Conservation (phyloP, 495 filamentous ascomycete genomes). For the Neurospora sp. region DNA sequence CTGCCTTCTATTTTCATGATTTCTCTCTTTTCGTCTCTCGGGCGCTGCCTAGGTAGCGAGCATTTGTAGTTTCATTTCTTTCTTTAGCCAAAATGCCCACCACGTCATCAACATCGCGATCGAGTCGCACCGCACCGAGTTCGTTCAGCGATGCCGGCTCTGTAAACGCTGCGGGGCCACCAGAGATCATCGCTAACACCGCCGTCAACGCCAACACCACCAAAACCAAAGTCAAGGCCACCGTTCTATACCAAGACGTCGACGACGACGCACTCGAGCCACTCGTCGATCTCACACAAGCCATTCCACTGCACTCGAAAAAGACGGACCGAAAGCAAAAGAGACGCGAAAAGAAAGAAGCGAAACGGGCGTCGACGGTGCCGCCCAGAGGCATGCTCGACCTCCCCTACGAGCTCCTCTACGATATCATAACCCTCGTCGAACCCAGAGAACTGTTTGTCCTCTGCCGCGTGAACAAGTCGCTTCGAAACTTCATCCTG, state of each 20-base stretch:
- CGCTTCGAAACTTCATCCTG: slow-evolving; percentile 29
- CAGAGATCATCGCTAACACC: background rate
- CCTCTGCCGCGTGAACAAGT: slow-evolving; percentile 24
- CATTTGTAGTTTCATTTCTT: background rate
- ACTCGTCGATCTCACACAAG: slow-evolving; percentile 12
- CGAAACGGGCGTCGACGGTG: slow-evolving; percentile 6
- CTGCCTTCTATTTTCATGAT: background rate
- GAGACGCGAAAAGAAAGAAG: slow-evolving; percentile 27
- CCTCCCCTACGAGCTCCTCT: slow-evolving; percentile 39
- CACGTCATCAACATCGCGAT: background rate
- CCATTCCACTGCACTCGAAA: slow-evolving; percentile 37
- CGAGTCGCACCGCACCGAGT: background rate
- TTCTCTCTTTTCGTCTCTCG: background rate
- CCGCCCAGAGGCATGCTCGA: slow-evolving; percentile 21
- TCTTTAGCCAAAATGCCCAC: background rate
- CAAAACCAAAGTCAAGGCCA: background rate
- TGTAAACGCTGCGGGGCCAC: background rate
- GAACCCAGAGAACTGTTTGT: slow-evolving; percentile 39
- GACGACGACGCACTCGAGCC: background rate
- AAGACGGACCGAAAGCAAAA: slow-evolving; percentile 36
- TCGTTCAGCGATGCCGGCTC: background rate
- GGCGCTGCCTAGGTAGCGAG: background rate
- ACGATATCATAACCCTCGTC: slow-evolving; percentile 32
- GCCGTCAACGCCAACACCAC: background rate
- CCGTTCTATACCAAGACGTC: background rate